phyloP scores from a whole-genome alignment of 805 yeast species.

The Saturnispora gosingensis region DNA sequence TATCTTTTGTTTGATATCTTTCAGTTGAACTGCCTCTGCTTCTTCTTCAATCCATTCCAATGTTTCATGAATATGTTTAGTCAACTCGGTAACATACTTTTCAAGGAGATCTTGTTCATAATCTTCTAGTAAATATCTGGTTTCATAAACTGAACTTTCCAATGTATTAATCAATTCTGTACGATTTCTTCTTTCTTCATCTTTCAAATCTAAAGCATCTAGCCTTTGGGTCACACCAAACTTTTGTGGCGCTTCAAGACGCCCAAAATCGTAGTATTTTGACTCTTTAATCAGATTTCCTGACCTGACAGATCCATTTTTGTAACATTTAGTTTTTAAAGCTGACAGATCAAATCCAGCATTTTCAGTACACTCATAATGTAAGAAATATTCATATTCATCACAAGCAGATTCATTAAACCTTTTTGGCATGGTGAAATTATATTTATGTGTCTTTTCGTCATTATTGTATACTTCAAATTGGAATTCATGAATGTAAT shows the following conservation, averaged over 20 bases:
- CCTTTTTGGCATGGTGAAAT: conserved; percentile 16
- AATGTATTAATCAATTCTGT: conserved; percentile 58
- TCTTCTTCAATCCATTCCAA: conserved; percentile 78
- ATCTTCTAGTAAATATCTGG: conserved; percentile 63
- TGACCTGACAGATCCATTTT: conserved; percentile 7
- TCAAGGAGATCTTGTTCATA: conserved; percentile 36
- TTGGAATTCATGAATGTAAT: conserved; percentile 20
- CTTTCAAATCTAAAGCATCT: conserved; percentile 42
- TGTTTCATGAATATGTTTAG: conserved; percentile 34
- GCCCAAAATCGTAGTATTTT: conserved; percentile 34
- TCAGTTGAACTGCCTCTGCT: conserved; percentile 39
- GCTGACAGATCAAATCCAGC: conserved; percentile 40
- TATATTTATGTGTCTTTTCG: conserved; percentile 9
- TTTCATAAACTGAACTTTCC: conserved; percentile 41
- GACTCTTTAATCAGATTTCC: conserved; percentile 21
- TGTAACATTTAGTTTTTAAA: conserved; percentile 29
- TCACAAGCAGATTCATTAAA: conserved; percentile 32
- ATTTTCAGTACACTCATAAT: conserved; percentile 7
- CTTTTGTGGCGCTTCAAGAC: conserved; percentile 33
- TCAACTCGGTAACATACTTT: conserved; percentile 29
- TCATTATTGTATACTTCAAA: conserved; percentile 28
- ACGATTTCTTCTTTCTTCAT: conserved; percentile 41
- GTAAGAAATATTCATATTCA: conserved; percentile 20
- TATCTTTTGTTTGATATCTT: conserved; percentile 31
- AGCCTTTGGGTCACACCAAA: conserved; percentile 28